Conservation (phyloP, 2,329 filamentous ascomycete genomes). For the Botrytis paeoniae region DNA sequence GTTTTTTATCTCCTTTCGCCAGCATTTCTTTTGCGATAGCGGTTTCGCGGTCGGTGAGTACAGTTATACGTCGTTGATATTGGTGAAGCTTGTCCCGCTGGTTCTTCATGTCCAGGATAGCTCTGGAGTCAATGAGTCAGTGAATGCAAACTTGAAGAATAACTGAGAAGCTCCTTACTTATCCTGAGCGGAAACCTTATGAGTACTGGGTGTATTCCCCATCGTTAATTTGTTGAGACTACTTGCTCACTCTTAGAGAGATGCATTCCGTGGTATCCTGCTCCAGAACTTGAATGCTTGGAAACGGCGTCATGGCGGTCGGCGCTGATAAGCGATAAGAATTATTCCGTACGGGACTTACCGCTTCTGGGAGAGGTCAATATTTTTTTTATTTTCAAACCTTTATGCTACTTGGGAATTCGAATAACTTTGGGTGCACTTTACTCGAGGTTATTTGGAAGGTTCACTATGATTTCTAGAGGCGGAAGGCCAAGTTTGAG, state of each 20-base stretch:
- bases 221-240: conserved; percentile 41
- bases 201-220: conserved; percentile 62
- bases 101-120: conserved; percentile 95
- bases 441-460: background rate
- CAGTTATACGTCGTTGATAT: conserved; percentile 86
- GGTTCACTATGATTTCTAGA: conserved; percentile 35
- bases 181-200: conserved; percentile 76
- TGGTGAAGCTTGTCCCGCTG: conserved; percentile 96
- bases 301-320: conserved; percentile 18
- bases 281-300: background rate
- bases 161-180: conserved; percentile 56
- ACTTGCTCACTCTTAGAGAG: conserved; percentile 17
- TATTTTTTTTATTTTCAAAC: conserved; percentile 9
- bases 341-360: background rate
- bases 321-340: conserved; percentile 21
- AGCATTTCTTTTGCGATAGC: conserved; percentile 82
- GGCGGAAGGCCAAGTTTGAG: conserved; percentile 48
- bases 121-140: conserved; percentile 50
- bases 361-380: background rate
- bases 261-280: conserved; percentile 4
- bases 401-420: background rate
- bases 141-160: background rate
- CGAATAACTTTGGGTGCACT: background rate
- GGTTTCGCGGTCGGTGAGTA: conserved; percentile 83
- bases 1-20: conserved; percentile 71